phyloP scores from a whole-genome alignment of 2,329 filamentous ascomycete species.

The Ceratocystis diversiconidia region DNA sequence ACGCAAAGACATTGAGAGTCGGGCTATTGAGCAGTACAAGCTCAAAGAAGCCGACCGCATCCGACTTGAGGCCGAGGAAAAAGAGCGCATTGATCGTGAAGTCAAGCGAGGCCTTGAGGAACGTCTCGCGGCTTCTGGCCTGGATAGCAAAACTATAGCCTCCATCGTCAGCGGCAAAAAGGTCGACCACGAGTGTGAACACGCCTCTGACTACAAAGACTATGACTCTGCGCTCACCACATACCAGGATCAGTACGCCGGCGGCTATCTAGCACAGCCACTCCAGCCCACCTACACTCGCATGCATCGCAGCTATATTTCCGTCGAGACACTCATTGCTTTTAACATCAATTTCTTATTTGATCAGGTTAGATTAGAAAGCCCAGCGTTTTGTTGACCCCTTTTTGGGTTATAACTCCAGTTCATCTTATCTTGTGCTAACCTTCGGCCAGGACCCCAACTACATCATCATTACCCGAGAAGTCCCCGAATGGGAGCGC shows the following conservation, averaged over 20 bases:
- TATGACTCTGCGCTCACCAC: neutral
- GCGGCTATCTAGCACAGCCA: neutral
- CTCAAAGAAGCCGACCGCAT: slow-evolving; percentile 34
- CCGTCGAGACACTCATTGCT: slow-evolving; percentile 43
- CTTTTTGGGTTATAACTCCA: too few species aligned
- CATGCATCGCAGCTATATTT: slow-evolving; percentile 47
- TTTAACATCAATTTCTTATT: slow-evolving; percentile 44
- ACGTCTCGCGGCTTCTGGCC: slow-evolving; percentile 42
- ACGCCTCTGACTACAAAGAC: too few species aligned
- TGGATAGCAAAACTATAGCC: slow-evolving; percentile 44
- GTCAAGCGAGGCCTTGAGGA: slow-evolving; percentile 43
- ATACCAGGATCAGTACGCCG: neutral
- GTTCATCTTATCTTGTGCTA: too few species aligned
- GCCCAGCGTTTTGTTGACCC: neutral
- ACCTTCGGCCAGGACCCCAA: slow-evolving; percentile 39
- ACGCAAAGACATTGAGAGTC: slow-evolving; percentile 32
- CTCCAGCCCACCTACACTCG: slow-evolving; percentile 44
- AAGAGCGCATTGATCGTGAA: slow-evolving; percentile 37
- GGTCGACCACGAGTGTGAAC: slow-evolving; percentile 12
- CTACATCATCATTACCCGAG: slow-evolving; percentile 59
- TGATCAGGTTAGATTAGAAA: slow-evolving; percentile 39
- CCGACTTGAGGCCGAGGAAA: slow-evolving; percentile 34
- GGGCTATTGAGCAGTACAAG: slow-evolving; percentile 40
- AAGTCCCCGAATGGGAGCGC: slow-evolving; percentile 57
- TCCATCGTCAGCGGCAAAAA: slow-evolving; percentile 46